Evolutionary conservation across 2,329 filamentous ascomycete genomes (phyloP).

Genomic region (Trichoderma endophyticum): DNA sequence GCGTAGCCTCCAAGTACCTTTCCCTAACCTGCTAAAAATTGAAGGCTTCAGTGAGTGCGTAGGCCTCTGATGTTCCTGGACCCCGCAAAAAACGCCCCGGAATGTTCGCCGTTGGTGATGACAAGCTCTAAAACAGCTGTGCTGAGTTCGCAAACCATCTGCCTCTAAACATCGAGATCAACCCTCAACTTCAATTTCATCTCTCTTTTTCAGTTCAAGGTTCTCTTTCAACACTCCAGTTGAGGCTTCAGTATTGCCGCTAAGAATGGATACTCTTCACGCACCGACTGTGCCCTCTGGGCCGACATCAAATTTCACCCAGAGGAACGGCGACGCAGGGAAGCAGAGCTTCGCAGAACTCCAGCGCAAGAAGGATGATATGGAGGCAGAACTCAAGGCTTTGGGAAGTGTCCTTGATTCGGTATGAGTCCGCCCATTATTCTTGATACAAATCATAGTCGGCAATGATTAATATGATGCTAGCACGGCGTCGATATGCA

Average conservation of each 20-base stretch:
- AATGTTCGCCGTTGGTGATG: not conserved
- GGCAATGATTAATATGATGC: not conserved
- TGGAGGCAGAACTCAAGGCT: slow-evolving; percentile 84
- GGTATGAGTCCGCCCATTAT: slow-evolving; percentile 48
- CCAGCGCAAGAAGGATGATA: slow-evolving; percentile 75
- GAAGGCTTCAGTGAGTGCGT: slow-evolving; percentile 10
- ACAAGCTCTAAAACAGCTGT: not conserved
- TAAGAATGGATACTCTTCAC: slow-evolving; percentile 53
- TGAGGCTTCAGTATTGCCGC: not conserved
- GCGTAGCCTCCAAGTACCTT: not conserved
- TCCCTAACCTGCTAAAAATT: not conserved
- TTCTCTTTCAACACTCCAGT: not conserved
- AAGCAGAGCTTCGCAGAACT: slow-evolving; percentile 74
- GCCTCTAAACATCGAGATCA: not conserved
- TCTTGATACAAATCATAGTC: not conserved
- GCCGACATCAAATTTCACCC: slow-evolving; percentile 58
- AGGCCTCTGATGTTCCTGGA: slow-evolving; percentile 10
- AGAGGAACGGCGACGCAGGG: slow-evolving; percentile 58
- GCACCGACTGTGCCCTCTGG: slow-evolving; percentile 67
- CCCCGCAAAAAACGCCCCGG: slow-evolving; percentile 1
- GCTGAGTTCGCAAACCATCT: not conserved
- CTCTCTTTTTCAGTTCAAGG: not conserved
- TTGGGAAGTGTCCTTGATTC: slow-evolving; percentile 84
- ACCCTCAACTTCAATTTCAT: not conserved
- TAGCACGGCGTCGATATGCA: slow-evolving; percentile 94